Percentiles rank a stretch among this genome's conserved stretches.
phyloP scores from a whole-genome alignment of 2,329 filamentous ascomycete species.

The Diaporthe sp. region DNA sequence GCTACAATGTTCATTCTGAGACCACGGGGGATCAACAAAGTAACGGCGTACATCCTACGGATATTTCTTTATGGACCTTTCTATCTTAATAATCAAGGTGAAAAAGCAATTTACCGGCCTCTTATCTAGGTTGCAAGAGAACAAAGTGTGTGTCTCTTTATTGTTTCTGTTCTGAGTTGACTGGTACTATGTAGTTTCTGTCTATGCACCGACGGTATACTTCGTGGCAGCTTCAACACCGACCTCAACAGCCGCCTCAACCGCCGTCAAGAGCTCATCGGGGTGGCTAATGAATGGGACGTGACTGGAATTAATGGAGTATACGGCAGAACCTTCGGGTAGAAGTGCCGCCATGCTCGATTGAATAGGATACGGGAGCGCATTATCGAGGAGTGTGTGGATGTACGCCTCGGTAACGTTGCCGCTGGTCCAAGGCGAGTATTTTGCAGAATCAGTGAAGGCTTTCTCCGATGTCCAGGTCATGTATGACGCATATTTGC shows the following conservation, averaged over 20 bases:
- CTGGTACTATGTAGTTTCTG: too few species aligned
- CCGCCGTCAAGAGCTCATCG: background rate
- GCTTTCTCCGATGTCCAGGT: conserved; percentile 6
- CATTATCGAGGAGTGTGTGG: conserved; percentile 8
- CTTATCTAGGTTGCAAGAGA: too few species aligned
- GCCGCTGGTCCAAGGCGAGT: background rate
- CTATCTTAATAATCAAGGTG: too few species aligned
- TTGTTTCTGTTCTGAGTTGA: background rate
- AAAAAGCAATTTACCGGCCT: too few species aligned
- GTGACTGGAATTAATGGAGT: background rate
- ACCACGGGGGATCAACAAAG: too few species aligned
- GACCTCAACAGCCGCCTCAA: conserved; percentile 2
- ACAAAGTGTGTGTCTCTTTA: too few species aligned
- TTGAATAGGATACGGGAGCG: background rate
- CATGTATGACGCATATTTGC: background rate
- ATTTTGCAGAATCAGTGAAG: background rate
- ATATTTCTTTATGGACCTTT: too few species aligned
- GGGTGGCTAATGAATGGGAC: background rate
- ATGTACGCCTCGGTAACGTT: background rate
- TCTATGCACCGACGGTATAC: background rate
- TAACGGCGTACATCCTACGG: too few species aligned
- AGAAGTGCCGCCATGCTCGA: background rate
- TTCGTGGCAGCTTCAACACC: background rate
- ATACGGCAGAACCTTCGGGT: background rate
- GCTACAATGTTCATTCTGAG: too few species aligned